A percentile compares a stretch with the other conserved stretches of the same genome.
These are phyloP conservation scores for Periconia sp. DNA, from an alignment of 2,329 filamentous ascomycete genomes.

Conservation along the genomic window DNA sequence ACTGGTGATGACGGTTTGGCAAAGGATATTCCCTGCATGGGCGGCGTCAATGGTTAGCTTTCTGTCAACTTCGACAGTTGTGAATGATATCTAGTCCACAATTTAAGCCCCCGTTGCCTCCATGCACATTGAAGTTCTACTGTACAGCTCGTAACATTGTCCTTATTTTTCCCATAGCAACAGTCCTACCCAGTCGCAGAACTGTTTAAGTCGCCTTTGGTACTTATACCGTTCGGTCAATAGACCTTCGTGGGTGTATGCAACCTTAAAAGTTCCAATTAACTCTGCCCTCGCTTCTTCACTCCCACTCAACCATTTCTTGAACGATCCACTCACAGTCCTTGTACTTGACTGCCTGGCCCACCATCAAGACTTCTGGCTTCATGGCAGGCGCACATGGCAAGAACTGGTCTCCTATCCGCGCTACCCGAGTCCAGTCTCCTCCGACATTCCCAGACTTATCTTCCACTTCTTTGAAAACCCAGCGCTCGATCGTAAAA, in stretches of 20 bases:
- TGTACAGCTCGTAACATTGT: too few species aligned
- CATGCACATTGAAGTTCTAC: conserved; percentile 12
- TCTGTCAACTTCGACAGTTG: conserved; percentile 38
- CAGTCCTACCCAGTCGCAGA: too few species aligned
- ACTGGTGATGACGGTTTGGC: conserved; percentile 36
- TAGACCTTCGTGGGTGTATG: too few species aligned
- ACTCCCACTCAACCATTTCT: conserved; percentile 41
- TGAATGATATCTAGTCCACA: conserved; percentile 46
- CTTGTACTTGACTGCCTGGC: conserved; percentile 36
- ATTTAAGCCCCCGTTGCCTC: conserved; percentile 38
- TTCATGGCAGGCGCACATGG: conserved; percentile 48
- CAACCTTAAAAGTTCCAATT: too few species aligned
- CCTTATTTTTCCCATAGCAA: too few species aligned
- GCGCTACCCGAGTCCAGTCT: conserved; percentile 46
- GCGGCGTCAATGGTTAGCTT: conserved; percentile 46
- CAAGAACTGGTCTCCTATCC: conserved; percentile 48
- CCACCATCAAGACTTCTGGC: conserved; percentile 33
- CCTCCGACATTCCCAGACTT: conserved; percentile 12
- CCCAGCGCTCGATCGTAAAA: conserved; percentile 63
- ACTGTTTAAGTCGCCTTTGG: too few species aligned
- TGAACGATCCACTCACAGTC: conserved; percentile 48
- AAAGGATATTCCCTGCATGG: conserved; percentile 43
- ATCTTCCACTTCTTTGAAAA: conserved; percentile 36
- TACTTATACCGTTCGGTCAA: too few species aligned
- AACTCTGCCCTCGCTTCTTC: too few species aligned